Conservation (phyloP, 768 basidiomycete genomes). For the Tephrocybe sp. region DNA sequence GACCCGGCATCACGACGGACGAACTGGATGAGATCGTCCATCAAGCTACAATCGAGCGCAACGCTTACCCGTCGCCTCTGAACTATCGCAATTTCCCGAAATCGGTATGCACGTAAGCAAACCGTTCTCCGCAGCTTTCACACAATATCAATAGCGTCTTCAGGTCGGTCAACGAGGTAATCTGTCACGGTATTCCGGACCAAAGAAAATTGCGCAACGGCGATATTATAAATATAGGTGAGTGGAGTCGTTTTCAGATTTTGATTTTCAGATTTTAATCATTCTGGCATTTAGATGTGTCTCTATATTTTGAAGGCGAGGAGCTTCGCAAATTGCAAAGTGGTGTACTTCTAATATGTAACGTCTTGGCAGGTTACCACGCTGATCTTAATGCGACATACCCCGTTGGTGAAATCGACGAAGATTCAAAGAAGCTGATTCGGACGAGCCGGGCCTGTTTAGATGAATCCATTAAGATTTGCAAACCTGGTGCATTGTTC, state of each 20-base stretch:
- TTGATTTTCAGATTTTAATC: background rate
- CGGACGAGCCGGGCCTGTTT: constrained; percentile 78
- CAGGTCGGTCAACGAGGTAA: constrained; percentile 91
- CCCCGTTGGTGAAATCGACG: constrained; percentile 83
- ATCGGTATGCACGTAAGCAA: constrained; percentile 92
- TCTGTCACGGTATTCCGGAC: constrained; percentile 97
- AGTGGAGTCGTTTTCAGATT: constrained; percentile 14
- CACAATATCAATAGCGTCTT: background rate
- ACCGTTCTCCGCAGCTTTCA: background rate
- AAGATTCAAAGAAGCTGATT: constrained; percentile 81
- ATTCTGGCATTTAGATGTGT: constrained; percentile 54
- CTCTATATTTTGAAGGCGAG: constrained; percentile 75
- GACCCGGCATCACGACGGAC: constrained; percentile 94
- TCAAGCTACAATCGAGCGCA: constrained; percentile 84
- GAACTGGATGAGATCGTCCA: constrained; percentile 94
- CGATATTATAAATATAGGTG: constrained; percentile 95
- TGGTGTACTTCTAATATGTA: background rate
- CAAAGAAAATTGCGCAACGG: constrained; percentile 82
- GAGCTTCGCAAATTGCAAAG: constrained; percentile 9
- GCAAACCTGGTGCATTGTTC: constrained; percentile 91
- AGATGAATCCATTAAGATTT: constrained; percentile 87
- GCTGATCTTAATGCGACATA: constrained; percentile 93
- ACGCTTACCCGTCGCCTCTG: constrained; percentile 92
- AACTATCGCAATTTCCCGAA: constrained; percentile 93
- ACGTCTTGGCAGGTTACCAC: constrained; percentile 66